These are phyloP conservation scores for Neocallimastix lanati DNA, from an alignment of 192 early-diverging fungal species.

Conservation along the genomic window DNA sequence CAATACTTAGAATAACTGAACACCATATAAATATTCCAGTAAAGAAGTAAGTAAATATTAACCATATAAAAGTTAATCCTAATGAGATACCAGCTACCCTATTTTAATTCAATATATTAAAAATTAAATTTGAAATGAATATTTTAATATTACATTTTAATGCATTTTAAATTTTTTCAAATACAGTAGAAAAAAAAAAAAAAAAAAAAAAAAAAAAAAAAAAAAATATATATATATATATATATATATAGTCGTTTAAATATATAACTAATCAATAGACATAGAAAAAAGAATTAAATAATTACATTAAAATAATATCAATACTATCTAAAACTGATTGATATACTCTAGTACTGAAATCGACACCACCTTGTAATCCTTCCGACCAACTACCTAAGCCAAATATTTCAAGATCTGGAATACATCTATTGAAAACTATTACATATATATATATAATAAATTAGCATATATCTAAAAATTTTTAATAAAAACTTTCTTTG, in stretches of 20 bases:
- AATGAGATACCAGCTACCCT: background rate
- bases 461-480: too few species aligned
- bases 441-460: too few species aligned
- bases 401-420: background rate
- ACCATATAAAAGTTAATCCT: background rate
- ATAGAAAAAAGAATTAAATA: too few species aligned
- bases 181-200: too few species aligned
- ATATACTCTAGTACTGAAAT: background rate
- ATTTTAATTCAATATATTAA: background rate
- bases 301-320: background rate
- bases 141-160: too few species aligned
- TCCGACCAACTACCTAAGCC: background rate
- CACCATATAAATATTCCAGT: background rate
- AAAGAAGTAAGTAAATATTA: background rate
- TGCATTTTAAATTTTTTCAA: too few species aligned
- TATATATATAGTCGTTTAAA: too few species aligned
- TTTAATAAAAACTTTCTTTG: too few species aligned
- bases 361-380: background rate
- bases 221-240: too few species aligned
- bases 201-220: too few species aligned
- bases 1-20: background rate
- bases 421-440: background rate
- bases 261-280: too few species aligned
- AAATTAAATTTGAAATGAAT: too few species aligned
- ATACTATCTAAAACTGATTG: background rate